Evolutionary conservation across 306 rosid species (phyloP), one percentile per base, ranked within the genome.

Genomic region (Ormosia semicastrata): DNA sequence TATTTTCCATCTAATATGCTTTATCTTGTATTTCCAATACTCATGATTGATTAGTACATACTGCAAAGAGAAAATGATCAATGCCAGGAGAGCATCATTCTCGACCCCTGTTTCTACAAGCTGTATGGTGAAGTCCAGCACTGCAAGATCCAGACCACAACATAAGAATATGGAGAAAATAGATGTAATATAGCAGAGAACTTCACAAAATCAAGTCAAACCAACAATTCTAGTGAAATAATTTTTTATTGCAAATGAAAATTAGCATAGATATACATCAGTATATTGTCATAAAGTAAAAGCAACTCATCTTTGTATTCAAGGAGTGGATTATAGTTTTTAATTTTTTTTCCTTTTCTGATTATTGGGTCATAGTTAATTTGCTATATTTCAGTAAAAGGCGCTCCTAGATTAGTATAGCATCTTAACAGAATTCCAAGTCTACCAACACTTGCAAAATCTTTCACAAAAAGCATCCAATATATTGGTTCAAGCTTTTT

Each of bases 21-120:
- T 93, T 62, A 81, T 84, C 77, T 83, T 95, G 92, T 90, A 95
- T 83, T 90, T 93, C 98, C 99, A 93, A 77, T 85, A 88, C 82
- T 89, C 94, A 33, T 95, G 97, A 87, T 92, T 95, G 74, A 92
- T 93, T 29, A 93, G 86, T 77, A 93, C 88, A 90, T 90, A 92
- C 84, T 95, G 99, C 75, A 93, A 78, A 32, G 91, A 93, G 90
- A 95, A 93, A 81, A 89, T 90, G 77, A 92, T 41, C 83, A 95
- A 89, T 33, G 91, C 93, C 58, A 92, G 75, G 69, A 90, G 91
- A 81, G 86, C 91, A 87, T 93, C 99, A 79, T 90, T 88, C 87
- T 93, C 94, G 53, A 89, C 83, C 75, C 99, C 95, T 71, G 96
- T 83, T 86, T 90, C 98, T 84, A 93, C 81, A 63, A 95, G 95